Conservation (phyloP, 129 eudicot genomes). For the Tagetes patula region DNA sequence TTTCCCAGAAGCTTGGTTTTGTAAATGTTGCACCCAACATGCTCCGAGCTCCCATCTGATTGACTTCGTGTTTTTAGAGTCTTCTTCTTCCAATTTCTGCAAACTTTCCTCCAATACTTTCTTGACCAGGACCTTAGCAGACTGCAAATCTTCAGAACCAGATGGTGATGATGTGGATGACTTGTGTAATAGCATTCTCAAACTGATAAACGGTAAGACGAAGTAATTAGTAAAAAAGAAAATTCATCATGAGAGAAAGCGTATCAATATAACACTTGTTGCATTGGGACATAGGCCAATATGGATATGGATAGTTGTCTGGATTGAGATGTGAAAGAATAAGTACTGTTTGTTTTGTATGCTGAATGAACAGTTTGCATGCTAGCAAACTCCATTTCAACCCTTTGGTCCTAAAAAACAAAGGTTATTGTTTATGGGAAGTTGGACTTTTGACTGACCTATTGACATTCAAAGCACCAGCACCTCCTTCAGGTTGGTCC, state of each 20-base stretch:
- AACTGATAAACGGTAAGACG: conserved; percentile 35
- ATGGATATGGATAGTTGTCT: neutral
- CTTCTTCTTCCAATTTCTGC: conserved; percentile 57
- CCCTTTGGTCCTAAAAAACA: neutral
- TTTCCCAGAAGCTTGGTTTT: conserved; percentile 75
- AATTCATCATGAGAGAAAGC: neutral
- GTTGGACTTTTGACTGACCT: conserved; percentile 52
- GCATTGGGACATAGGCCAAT: neutral
- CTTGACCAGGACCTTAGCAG: conserved; percentile 60
- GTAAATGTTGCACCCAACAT: conserved; percentile 98
- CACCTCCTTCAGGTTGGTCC: conserved; percentile 97
- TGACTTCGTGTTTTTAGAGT: conserved; percentile 42
- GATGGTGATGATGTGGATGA: conserved; percentile 56
- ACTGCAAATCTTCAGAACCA: conserved; percentile 46
- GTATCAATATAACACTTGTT: conserved; percentile 1
- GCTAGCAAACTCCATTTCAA: neutral
- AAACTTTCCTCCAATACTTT: conserved; percentile 70
- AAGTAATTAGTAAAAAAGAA: conserved; percentile 8
- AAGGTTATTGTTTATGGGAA: neutral
- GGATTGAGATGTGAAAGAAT: neutral
- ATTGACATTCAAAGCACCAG: conserved; percentile 89
- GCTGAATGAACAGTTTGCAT: neutral
- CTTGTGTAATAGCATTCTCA: conserved; percentile 86
- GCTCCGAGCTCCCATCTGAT: conserved; percentile 99
- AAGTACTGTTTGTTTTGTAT: neutral